phyloP scores from a whole-genome alignment of 768 basidiomycete species.

The Nidularia pulvinata region DNA sequence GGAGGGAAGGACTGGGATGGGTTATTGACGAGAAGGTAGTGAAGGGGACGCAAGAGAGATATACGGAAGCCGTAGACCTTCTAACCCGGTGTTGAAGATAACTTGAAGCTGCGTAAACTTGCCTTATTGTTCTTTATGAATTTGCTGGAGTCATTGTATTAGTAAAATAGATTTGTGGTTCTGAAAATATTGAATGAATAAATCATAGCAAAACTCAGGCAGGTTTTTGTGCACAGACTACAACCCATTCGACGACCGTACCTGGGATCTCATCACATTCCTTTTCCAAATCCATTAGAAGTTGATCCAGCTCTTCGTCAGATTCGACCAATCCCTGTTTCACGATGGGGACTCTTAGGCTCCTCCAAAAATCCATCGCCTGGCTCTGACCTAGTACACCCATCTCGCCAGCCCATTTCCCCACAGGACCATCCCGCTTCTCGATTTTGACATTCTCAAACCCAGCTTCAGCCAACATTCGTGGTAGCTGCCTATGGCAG shows the following conservation, averaged over 20 bases:
- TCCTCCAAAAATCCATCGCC: conserved; percentile 4
- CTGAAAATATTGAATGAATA: no score
- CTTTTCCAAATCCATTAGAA: conserved; percentile 6
- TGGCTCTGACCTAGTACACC: conserved; percentile 2
- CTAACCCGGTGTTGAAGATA: conserved; percentile 27
- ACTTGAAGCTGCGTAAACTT: no score
- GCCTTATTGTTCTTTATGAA: no score
- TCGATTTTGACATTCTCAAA: conserved; percentile 9
- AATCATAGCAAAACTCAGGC: no score
- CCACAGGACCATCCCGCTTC: conserved; percentile 1
- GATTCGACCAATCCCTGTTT: conserved; percentile 5
- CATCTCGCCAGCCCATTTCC: conserved; percentile 10
- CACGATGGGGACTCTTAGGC: conserved; percentile 6
- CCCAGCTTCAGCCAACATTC: conserved; percentile 10
- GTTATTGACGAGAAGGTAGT: conserved; percentile 76
- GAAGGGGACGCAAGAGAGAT: conserved; percentile 73
- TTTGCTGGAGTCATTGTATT: no score
- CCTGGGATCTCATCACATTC: conserved; percentile 14
- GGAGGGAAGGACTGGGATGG: conserved; percentile 75
- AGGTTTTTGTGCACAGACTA: conserved; percentile 11
- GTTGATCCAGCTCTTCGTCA: conserved; percentile 8
- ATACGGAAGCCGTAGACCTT: conserved; percentile 72
- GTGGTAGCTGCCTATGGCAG: conserved; percentile 5
- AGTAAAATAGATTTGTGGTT: no score
- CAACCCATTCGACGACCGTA: conserved; percentile 9